phyloP scores from a whole-genome alignment of 768 basidiomycete species.

The Kwoniella shandongensis region DNA sequence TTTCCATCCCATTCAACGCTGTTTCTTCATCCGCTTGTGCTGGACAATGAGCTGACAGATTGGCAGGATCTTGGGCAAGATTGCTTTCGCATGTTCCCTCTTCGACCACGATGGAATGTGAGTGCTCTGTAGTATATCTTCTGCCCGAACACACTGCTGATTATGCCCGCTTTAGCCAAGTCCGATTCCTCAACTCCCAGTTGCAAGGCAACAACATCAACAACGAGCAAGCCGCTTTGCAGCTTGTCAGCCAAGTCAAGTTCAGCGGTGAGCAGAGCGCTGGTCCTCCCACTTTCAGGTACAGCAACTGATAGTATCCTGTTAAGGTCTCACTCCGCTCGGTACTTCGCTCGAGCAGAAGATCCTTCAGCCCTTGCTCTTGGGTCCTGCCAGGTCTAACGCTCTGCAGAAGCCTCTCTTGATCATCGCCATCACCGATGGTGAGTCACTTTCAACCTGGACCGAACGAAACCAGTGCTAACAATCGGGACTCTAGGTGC shows the following conservation, averaged over 20 bases:
- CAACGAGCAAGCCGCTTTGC: conserved; percentile 48
- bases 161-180: conserved; percentile 29
- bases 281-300: not conserved
- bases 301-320: no score
- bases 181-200: conserved; percentile 55
- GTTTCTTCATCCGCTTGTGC: not conserved
- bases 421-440: conserved; percentile 50
- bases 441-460: conserved; percentile 6
- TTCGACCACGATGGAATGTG: conserved; percentile 56
- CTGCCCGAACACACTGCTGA: not conserved
- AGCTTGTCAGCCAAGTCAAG: conserved; percentile 52
- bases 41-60: conserved; percentile 11
- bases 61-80: conserved; percentile 47
- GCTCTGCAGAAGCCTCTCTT: conserved; percentile 54
- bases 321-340: conserved; percentile 48
- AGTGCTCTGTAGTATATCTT: conserved; percentile 2
- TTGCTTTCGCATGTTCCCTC: conserved; percentile 51
- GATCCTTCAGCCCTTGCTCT: conserved; percentile 54
- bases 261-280: conserved; percentile 39
- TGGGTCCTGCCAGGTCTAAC: conserved; percentile 51
- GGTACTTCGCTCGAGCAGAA: conserved; percentile 54
- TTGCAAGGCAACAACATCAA: conserved; percentile 54
- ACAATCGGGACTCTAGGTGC: conserved; percentile 12
- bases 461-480: not conserved
- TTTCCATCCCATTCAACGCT: not conserved